Conservation (phyloP, 257 asterid genomes). For the Asclepias syriaca region DNA sequence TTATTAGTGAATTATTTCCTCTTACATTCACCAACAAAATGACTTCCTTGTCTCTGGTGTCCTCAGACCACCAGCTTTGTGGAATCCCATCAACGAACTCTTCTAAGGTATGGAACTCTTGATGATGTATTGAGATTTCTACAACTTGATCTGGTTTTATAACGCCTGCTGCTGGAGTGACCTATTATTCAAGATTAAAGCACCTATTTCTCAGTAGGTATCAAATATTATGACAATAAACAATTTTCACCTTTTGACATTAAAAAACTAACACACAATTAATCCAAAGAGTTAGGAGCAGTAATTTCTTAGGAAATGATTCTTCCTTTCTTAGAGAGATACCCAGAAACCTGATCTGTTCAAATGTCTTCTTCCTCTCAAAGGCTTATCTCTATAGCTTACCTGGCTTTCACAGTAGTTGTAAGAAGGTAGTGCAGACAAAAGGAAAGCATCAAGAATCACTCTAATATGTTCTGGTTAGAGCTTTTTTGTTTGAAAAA, state of each 20-base stretch:
- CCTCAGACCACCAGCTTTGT: slow-evolving; percentile 83
- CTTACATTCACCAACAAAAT: slow-evolving; percentile 47
- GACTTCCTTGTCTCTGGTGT: slow-evolving; percentile 65
- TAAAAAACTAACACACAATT: too few species aligned
- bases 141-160: slow-evolving; percentile 50
- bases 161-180: slow-evolving; percentile 63
- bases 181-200: slow-evolving; percentile 36
- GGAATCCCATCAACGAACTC: slow-evolving; percentile 58
- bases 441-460: background rate
- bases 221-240: background rate
- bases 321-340: background rate
- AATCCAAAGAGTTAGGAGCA: background rate
- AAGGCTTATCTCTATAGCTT: background rate
- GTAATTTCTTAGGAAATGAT: too few species aligned
- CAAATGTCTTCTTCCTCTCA: background rate
- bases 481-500: too few species aligned
- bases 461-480: too few species aligned
- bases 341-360: background rate
- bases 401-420: background rate
- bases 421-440: background rate
- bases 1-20: slow-evolving; percentile 48
- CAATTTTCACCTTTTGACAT: background rate
- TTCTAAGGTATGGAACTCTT: slow-evolving; percentile 52
- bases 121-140: slow-evolving; percentile 57
- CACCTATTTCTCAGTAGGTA: background rate